Evolutionary conservation across 192 early-diverging fungal species (phyloP).

Genomic region (Coemansia sp.): DNA sequence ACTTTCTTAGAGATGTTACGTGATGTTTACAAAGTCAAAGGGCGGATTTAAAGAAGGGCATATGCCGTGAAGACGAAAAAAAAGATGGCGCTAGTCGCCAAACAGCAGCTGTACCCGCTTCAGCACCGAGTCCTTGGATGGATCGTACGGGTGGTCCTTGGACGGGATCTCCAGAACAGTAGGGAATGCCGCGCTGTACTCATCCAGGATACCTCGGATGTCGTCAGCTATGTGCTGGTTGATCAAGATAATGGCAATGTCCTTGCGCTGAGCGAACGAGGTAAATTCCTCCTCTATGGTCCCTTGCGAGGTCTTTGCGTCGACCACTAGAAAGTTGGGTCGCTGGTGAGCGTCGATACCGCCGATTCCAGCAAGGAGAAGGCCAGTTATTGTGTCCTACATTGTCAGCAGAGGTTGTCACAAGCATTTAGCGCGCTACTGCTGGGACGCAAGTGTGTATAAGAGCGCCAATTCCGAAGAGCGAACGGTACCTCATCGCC

Average conservation of each 20-base stretch:
- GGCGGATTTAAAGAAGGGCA: no score
- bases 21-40: not conserved
- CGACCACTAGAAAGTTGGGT: slow-evolving; percentile 96
- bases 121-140: slow-evolving; percentile 82
- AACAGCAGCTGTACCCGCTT: slow-evolving; percentile 82
- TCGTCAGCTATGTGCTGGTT: slow-evolving; percentile 97
- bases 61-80: no score
- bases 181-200: slow-evolving; percentile 90
- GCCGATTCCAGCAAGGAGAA: slow-evolving; percentile 97
- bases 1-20: not conserved
- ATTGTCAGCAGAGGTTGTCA: not conserved
- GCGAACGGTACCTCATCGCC: slow-evolving; percentile 47
- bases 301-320: slow-evolving; percentile 78
- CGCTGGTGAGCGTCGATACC: slow-evolving; percentile 92
- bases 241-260: slow-evolving; percentile 98
- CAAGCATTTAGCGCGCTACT: not conserved
- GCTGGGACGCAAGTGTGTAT: not conserved
- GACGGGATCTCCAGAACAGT: slow-evolving; percentile 98
- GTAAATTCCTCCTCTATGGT: slow-evolving; percentile 80
- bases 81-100: slow-evolving; percentile 65
- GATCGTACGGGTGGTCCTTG: slow-evolving; percentile 99
- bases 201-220: slow-evolving; percentile 89
- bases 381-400: slow-evolving; percentile 94
- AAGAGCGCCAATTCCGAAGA: not conserved
- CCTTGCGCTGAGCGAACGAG: slow-evolving; percentile 89